These are phyloP conservation scores for Populus davidiana DNA, from an alignment of 345 rosid genomes.

Conservation along the genomic window DNA sequence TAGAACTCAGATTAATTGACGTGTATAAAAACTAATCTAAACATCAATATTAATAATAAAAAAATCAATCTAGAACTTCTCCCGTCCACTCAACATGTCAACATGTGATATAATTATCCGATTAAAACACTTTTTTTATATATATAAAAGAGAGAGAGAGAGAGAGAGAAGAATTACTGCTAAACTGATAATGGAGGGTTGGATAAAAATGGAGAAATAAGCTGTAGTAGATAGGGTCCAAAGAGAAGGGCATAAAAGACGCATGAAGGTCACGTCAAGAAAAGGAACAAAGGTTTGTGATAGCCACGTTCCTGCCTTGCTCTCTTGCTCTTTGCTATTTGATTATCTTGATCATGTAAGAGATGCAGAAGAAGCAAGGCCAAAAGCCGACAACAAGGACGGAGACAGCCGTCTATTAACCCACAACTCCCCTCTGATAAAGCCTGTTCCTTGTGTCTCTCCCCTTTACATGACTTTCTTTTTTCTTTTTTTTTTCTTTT, in stretches of 20 bases:
- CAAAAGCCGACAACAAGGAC: conserved; percentile 51
- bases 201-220: neutral
- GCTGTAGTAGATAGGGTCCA: neutral
- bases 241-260: neutral
- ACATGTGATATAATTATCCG: too few species aligned
- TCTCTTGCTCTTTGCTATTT: neutral
- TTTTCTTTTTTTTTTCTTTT: too few species aligned
- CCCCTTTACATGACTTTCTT: neutral
- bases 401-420: conserved; percentile 57
- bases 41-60: too few species aligned
- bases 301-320: conserved; percentile 16
- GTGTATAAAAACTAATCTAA: too few species aligned
- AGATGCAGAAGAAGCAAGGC: neutral
- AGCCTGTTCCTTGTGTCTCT: conserved; percentile 38
- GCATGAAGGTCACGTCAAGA: conserved; percentile 24
- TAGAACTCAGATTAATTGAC: too few species aligned
- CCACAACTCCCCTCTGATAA: conserved; percentile 40
- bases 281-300: conserved; percentile 16
- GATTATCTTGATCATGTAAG: conserved; percentile 3
- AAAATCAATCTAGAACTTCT: too few species aligned
- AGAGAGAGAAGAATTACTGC: too few species aligned
- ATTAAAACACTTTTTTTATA: too few species aligned
- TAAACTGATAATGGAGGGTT: too few species aligned
- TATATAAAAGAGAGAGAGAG: too few species aligned
- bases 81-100: too few species aligned